Evolutionary conservation across 345 rosid genomes (phyloP).

Genomic region (Hibiscus tridactylites): DNA sequence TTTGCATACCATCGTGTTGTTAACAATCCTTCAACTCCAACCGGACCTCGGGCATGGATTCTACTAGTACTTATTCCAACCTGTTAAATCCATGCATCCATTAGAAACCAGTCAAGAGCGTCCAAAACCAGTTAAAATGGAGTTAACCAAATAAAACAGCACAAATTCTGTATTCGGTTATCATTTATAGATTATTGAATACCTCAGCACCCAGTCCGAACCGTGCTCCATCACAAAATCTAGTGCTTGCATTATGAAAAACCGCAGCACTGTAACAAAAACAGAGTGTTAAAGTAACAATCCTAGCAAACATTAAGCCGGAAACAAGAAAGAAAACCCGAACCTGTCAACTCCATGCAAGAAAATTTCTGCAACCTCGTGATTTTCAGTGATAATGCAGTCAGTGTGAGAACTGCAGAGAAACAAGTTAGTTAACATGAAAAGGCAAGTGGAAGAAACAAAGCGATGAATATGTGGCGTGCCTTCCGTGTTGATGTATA

Average conservation of each 20-base stretch:
- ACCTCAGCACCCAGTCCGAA: constrained; percentile 84
- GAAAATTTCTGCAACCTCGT: constrained; percentile 34
- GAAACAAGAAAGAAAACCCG: neutral
- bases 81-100: constrained; percentile 19
- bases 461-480: neutral
- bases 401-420: constrained; percentile 45
- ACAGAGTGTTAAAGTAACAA: neutral
- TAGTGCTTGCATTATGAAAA: constrained; percentile 67
- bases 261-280: constrained; percentile 58
- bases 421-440: neutral
- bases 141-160: too few species aligned
- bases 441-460: too few species aligned
- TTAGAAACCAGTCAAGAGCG: neutral
- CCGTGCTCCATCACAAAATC: constrained; percentile 71
- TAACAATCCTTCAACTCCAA: constrained; percentile 68
- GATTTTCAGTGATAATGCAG: constrained; percentile 40
- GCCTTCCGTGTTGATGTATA: constrained; percentile 68
- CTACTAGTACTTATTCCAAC: constrained; percentile 67
- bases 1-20: constrained; percentile 54
- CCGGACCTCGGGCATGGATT: constrained; percentile 81
- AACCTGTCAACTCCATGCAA: constrained; percentile 42
- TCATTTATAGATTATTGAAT: neutral
- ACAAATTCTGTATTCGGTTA: too few species aligned
- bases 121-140: too few species aligned
- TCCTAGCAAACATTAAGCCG: neutral